phyloP scores from a whole-genome alignment of 2,329 filamentous ascomycete species.

The Pseudogymnoascus destructans region DNA sequence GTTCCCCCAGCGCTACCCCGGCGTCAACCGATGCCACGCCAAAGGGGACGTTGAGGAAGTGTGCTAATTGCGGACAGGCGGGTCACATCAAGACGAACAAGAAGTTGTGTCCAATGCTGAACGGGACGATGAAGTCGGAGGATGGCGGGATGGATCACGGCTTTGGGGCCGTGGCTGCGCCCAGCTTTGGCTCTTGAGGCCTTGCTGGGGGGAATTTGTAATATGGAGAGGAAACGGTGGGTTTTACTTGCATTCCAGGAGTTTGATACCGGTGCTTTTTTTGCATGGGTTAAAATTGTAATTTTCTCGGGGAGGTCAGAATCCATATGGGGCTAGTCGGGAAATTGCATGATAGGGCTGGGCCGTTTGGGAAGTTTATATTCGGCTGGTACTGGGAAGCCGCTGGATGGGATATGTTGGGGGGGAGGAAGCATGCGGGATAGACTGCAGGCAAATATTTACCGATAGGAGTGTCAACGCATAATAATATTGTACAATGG shows the following conservation, averaged over 20 bases:
- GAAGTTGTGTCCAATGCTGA: slow-evolving; percentile 83
- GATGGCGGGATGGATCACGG: slow-evolving; percentile 43
- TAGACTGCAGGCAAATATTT: neutral
- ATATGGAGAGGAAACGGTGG: neutral
- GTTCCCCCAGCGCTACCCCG: slow-evolving; percentile 32
- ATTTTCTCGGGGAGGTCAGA: neutral
- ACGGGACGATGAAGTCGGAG: slow-evolving; percentile 61
- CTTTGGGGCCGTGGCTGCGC: slow-evolving; percentile 35
- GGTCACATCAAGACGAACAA: slow-evolving; percentile 99
- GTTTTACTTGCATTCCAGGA: neutral
- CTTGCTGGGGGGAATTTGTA: neutral
- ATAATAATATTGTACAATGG: neutral
- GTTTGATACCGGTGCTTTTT: slow-evolving; percentile 4
- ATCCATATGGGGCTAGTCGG: neutral
- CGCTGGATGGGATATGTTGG: neutral
- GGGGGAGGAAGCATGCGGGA: neutral
- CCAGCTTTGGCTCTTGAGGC: slow-evolving; percentile 13
- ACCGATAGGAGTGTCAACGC: neutral
- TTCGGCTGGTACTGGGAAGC: neutral
- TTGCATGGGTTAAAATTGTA: neutral
- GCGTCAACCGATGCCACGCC: slow-evolving; percentile 36
- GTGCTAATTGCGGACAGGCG: slow-evolving; percentile 91
- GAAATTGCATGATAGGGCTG: slow-evolving; percentile 1
- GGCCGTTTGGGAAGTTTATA: neutral
- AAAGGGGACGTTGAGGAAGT: slow-evolving; percentile 71